Evolutionary conservation across 2,329 filamentous ascomycete species (phyloP).

Genomic region (Aspergillus alliaceus): DNA sequence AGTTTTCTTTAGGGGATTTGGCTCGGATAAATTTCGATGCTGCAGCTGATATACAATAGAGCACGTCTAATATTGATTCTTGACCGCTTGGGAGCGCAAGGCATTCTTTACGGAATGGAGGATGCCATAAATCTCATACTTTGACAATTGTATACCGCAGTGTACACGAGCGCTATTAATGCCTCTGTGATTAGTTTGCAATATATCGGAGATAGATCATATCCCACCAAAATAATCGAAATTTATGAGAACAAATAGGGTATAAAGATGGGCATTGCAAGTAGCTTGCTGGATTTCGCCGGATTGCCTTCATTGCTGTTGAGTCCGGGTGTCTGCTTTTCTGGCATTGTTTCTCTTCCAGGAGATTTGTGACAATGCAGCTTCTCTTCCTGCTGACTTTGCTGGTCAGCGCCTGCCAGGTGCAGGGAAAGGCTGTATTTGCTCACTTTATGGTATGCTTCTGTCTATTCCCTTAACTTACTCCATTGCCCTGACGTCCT

Average conservation of each 20-base stretch:
- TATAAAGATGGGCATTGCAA: not conserved
- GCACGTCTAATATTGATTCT: not conserved
- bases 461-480: not conserved
- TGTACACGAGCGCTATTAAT: not conserved
- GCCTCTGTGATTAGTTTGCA: not conserved
- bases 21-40: not conserved
- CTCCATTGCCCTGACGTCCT: too few species aligned
- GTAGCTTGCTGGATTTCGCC: not conserved
- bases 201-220: not conserved
- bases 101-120: not conserved
- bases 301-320: not conserved
- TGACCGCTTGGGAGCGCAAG: not conserved
- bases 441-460: conserved; percentile 34
- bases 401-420: conserved; percentile 4
- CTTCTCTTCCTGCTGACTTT: conserved; percentile 2
- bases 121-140: not conserved
- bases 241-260: too few species aligned
- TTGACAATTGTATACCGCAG: not conserved
- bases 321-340: not conserved
- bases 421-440: conserved; percentile 27
- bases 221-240: not conserved
- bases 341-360: not conserved
- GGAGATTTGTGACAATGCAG: not conserved
- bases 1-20: not conserved
- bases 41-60: not conserved